Evolutionary conservation across 805 yeast genomes (phyloP).

Genomic region (Candida orba): DNA sequence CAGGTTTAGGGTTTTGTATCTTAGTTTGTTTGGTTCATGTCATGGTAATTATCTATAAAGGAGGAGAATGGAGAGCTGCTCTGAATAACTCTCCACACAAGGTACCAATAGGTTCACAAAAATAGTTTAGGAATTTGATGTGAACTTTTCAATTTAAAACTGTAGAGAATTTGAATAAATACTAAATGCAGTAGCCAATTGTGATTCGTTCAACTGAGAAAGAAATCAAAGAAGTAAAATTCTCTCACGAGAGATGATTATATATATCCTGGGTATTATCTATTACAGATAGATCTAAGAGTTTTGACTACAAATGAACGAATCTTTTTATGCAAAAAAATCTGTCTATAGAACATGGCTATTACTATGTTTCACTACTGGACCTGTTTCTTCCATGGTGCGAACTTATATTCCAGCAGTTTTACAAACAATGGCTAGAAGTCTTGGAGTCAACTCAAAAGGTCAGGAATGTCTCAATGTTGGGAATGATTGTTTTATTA

Average conservation of each 20-base stretch:
- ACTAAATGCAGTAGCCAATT: too few relatives aligned
- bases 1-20: slow-evolving; percentile 33
- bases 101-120: too few relatives aligned
- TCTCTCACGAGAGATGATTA: neutral
- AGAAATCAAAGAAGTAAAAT: neutral
- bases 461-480: slow-evolving; percentile 22
- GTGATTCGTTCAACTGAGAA: too few relatives aligned
- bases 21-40: slow-evolving; percentile 5
- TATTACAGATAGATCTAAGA: too few relatives aligned
- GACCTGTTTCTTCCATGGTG: slow-evolving; percentile 36
- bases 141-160: neutral
- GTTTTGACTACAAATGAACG: too few relatives aligned
- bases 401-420: slow-evolving; percentile 35
- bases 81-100: neutral
- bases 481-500: slow-evolving; percentile 34
- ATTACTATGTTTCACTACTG: slow-evolving; percentile 32
- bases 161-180: neutral
- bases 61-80: slow-evolving; percentile 6
- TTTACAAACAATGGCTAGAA: slow-evolving; percentile 30
- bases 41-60: slow-evolving; percentile 3
- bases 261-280: too few relatives aligned
- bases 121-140: neutral
- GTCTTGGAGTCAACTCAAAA: slow-evolving; percentile 24
- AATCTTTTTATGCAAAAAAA: slow-evolving; percentile 7
- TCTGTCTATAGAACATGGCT: slow-evolving; percentile 29